These are phyloP conservation scores for Corchorus olitorius DNA, from an alignment of 345 rosid genomes.

Conservation along the genomic window DNA sequence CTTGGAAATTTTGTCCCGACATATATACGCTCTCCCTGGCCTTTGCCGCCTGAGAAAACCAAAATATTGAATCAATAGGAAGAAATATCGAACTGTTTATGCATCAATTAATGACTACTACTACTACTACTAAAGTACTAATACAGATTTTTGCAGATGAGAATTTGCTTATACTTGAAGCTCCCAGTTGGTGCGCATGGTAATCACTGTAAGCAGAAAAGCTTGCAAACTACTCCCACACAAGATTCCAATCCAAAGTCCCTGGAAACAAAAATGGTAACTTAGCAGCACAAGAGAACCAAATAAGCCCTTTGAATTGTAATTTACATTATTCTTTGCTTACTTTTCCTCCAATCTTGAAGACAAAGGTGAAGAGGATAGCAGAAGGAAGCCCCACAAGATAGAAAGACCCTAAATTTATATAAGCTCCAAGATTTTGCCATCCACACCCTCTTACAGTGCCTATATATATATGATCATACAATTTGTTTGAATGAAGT, in stretches of 20 bases:
- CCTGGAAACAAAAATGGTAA: slow-evolving; percentile 19
- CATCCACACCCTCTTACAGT: slow-evolving; percentile 46
- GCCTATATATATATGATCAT: slow-evolving; percentile 23
- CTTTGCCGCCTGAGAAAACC: slow-evolving; percentile 30
- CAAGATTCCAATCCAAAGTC: slow-evolving; percentile 45
- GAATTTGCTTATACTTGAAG: slow-evolving; percentile 25
- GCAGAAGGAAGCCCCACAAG: slow-evolving; percentile 38
- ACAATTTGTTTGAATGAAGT: no score
- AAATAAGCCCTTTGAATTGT: background rate
- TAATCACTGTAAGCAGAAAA: slow-evolving; percentile 28
- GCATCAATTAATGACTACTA: no score
- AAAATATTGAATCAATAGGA: background rate
- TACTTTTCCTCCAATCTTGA: slow-evolving; percentile 39
- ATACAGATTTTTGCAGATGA: background rate
- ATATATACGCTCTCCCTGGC: slow-evolving; percentile 18
- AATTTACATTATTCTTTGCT: background rate
- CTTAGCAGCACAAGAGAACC: background rate
- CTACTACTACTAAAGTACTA: no score
- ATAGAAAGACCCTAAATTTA: slow-evolving; percentile 41
- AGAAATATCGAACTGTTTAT: background rate
- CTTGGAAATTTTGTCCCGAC: no score
- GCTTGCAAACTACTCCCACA: slow-evolving; percentile 43
- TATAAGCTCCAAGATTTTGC: slow-evolving; percentile 36
- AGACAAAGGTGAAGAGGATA: slow-evolving; percentile 30
- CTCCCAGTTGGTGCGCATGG: slow-evolving; percentile 37